Percentiles rank a stretch among this genome's conserved stretches.
Conservation (phyloP, 305 asterid species). For the Rubia tinctorum region DNA sequence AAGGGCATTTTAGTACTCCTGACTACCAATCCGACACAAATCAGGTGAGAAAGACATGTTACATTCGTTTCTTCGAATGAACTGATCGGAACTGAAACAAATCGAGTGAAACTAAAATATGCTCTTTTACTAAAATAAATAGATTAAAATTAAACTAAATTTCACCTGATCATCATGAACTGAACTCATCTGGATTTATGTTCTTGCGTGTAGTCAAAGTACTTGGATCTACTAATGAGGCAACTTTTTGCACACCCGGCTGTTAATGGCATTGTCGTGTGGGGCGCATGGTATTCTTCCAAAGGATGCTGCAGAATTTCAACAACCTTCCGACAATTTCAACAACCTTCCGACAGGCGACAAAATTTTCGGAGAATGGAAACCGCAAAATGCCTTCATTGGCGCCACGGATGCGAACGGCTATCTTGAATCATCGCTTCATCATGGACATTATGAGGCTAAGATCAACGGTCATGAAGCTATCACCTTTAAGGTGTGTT, state of each 20-base stretch:
- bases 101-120: too few species aligned
- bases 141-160: too few species aligned
- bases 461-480: constrained; percentile 22
- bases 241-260: constrained; percentile 45
- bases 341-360: constrained; percentile 52
- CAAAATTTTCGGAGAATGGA: constrained; percentile 17
- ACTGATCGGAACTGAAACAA: too few species aligned
- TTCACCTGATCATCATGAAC: too few species aligned
- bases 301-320: constrained; percentile 51
- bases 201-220: constrained; percentile 26
- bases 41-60: constrained; percentile 26
- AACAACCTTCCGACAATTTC: too few species aligned
- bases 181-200: too few species aligned
- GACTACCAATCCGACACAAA: constrained; percentile 30
- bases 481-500: constrained; percentile 1
- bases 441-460: constrained; percentile 59
- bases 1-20: constrained; percentile 46
- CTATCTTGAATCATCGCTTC: constrained; percentile 40
- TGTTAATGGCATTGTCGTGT: constrained; percentile 41
- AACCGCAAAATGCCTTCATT: constrained; percentile 2
- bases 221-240: constrained; percentile 38
- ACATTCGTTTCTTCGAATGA: too few species aligned
- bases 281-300: constrained; percentile 50
- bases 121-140: too few species aligned
- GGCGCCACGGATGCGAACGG: constrained; percentile 48